Evolutionary conservation across 306 rosid species (phyloP).

Genomic region (Styphnolobium japonicum): DNA sequence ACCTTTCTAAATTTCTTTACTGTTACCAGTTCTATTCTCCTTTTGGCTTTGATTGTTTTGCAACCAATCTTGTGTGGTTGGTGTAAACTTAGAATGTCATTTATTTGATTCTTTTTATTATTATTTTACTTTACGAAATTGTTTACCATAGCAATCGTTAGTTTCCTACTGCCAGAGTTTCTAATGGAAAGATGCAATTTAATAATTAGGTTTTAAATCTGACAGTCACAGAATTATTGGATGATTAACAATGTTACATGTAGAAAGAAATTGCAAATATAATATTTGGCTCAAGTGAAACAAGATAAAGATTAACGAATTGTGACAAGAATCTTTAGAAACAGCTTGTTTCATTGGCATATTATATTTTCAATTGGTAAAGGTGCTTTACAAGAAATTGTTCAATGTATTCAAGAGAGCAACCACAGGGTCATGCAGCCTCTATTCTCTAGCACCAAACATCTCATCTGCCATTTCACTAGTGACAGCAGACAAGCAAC

Average conservation of each 20-base stretch:
- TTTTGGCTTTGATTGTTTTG: conserved; percentile 13
- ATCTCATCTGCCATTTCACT: conserved; percentile 79
- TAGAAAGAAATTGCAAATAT: neutral
- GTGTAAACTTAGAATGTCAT: conserved; percentile 28
- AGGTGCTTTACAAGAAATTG: neutral
- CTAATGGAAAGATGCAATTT: neutral
- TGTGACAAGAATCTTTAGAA: no score
- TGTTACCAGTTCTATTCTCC: neutral
- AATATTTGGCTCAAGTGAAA: neutral
- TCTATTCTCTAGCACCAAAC: conserved; percentile 43
- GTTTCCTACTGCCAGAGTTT: neutral
- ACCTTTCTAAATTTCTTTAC: neutral
- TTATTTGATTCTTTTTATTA: conserved; percentile 13
- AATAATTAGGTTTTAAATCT: neutral
- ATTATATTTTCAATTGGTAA: no score
- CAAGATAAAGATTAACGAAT: neutral
- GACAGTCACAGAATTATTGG: neutral
- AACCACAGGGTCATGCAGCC: conserved; percentile 46
- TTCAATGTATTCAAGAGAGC: conserved; percentile 23
- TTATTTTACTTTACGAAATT: conserved; percentile 6
- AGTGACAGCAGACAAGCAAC: no score
- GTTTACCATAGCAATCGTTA: neutral
- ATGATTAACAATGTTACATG: neutral
- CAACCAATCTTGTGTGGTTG: conserved; percentile 27
- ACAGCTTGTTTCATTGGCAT: no score